phyloP scores from a whole-genome alignment of 441 rosid genomes.

The Jatropha podagrica region DNA sequence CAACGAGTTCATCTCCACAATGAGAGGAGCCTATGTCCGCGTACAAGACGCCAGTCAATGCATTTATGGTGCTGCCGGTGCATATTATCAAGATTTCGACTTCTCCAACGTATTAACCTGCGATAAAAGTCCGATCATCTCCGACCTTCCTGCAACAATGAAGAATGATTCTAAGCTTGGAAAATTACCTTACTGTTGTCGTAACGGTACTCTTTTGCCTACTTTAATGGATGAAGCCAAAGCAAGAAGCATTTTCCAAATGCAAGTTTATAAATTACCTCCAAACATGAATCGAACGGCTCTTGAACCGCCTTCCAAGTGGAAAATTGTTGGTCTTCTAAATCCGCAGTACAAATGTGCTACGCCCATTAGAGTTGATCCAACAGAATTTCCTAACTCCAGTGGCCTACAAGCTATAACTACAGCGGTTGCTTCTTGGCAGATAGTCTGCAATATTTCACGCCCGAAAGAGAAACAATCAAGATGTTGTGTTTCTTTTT shows the following conservation, averaged over 20 bases:
- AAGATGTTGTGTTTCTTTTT: conserved; percentile 81
- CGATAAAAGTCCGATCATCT: conserved; percentile 54
- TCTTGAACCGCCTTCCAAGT: conserved; percentile 62
- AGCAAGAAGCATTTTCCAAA: conserved; percentile 61
- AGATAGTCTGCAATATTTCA: conserved; percentile 69
- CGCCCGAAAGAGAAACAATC: conserved; percentile 54
- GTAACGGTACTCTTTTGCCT: conserved; percentile 69
- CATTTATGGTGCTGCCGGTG: conserved; percentile 59
- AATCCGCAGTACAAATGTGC: conserved; percentile 73
- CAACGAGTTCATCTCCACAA: conserved; percentile 67
- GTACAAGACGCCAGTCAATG: conserved; percentile 43
- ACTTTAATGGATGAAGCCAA: conserved; percentile 55
- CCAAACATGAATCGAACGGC: conserved; percentile 69
- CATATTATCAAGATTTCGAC: conserved; percentile 55
- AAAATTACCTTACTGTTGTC: conserved; percentile 71
- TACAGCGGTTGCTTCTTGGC: conserved; percentile 74
- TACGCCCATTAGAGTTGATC: conserved; percentile 62
- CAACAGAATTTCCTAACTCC: conserved; percentile 67
- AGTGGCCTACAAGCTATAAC: conserved; percentile 56
- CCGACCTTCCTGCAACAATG: conserved; percentile 59
- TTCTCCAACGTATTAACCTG: conserved; percentile 72
- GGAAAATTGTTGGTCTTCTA: conserved; percentile 65
- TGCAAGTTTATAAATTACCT: conserved; percentile 73
- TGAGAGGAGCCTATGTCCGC: conserved; percentile 77
- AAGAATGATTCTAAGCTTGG: conserved; percentile 57